Evolutionary conservation across 495 filamentous ascomycete genomes (phyloP), one percentile per base, ranked within the genome.

Genomic region (Penicillium roqueforti): DNA sequence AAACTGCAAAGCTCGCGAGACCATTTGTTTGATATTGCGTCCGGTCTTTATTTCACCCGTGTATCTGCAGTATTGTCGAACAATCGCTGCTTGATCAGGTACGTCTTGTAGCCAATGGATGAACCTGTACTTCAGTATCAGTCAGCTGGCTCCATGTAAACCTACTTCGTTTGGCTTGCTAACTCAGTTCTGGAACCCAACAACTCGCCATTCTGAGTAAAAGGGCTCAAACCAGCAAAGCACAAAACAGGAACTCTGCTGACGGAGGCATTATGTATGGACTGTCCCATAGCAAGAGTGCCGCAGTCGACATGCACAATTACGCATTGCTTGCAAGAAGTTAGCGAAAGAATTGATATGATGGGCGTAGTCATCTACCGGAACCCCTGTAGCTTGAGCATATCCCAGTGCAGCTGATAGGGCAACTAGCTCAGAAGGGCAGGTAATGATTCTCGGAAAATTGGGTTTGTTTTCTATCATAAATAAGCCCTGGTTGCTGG

Each of bases 21-120:
- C 87, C 81, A 96, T 86, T 73, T 96, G 88, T 69, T 96, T 96
- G 47, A 96, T 83, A 62, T 96, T 96, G 57, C 82, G 81, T 0
- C 89, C 91, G 8, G 84, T 87, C 69, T 93, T 95, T 62, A 96
- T 82, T 66, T 96, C 91, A 1, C 75, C 89, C 0, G 84, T 76
- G 65, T 93, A 96, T 22, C 91, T 80, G 68, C 91, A 96, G 68
- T 96, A 96, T 71, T 96, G 91, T 4, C 78, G 79, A 4, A 96
- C 74, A 60, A 96, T 95, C 61, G 84, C 83, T 55, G 86, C 88
- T 67, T 96, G 91, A 57, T 96, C 89, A 1, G 90, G 91, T 4
- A 95, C 88, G 68, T 96, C 88, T 67, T 96, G 91, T 23, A 95
- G 86, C 88, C 91, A 96, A 62, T 96, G 91, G 61, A 95, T 96